Conservation (phyloP, 805 yeast genomes). For the Yarrowia divulgata region DNA sequence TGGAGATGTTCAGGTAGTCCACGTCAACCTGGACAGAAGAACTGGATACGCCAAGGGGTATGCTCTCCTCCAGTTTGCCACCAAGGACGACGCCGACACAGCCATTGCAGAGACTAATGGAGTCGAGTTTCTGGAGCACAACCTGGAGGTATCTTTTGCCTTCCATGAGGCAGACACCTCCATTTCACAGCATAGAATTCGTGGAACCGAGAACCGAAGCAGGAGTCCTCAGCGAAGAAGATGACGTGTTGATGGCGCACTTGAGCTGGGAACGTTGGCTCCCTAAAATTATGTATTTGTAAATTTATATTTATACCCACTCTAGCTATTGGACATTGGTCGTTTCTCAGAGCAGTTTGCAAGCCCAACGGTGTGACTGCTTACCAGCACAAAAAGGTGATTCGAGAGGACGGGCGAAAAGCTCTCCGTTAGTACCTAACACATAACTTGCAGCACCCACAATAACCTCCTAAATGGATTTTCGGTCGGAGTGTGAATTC, state of each 20-base stretch:
- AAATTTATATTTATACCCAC: conserved; percentile 8
- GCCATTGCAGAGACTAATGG: conserved; percentile 51
- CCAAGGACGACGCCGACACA: conserved; percentile 49
- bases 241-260: not conserved
- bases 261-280: too few species aligned
- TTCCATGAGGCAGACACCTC: conserved; percentile 46
- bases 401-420: too few species aligned
- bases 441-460: too few species aligned
- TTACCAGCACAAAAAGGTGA: too few species aligned
- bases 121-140: conserved; percentile 50
- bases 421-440: too few species aligned
- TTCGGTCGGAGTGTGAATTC: too few species aligned
- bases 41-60: conserved; percentile 57
- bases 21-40: conserved; percentile 55
- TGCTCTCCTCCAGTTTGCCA: conserved; percentile 53
- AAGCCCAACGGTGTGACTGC: too few species aligned
- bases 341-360: too few species aligned
- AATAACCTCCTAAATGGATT: too few species aligned
- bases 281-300: conserved; percentile 12
- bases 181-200: conserved; percentile 19
- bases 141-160: conserved; percentile 52
- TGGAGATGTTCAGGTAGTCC: conserved; percentile 53
- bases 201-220: conserved; percentile 26
- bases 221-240: conserved; percentile 29
- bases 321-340: not conserved